A percentile compares a stretch with the other conserved stretches of the same genome.
Evolutionary conservation across 1,284 basidiomycete species (phyloP).

Genomic region (Ganoderma resinaceum): DNA sequence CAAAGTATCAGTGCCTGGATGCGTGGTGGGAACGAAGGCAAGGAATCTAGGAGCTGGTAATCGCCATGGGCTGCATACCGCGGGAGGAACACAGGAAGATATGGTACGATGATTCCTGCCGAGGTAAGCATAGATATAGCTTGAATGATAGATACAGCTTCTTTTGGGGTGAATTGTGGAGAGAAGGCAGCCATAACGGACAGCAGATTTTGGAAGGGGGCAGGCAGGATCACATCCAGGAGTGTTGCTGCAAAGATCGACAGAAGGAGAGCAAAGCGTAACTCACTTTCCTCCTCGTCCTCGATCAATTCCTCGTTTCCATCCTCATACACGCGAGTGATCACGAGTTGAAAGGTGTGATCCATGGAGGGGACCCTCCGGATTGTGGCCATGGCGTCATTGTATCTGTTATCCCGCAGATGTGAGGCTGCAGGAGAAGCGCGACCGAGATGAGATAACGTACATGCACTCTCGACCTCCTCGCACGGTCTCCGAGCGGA

Average conservation of each 20-base stretch:
- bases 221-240: not conserved
- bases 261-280: not conserved
- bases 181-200: not conserved
- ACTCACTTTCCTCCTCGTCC: constrained; percentile 94
- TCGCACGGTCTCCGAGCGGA: constrained; percentile 90
- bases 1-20: constrained; percentile 5
- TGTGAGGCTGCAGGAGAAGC: not conserved
- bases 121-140: not conserved
- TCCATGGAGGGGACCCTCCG: constrained; percentile 85
- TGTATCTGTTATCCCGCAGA: constrained; percentile 67
- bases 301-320: constrained; percentile 94
- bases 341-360: constrained; percentile 95
- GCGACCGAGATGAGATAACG: constrained; percentile 41
- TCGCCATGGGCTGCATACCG: not conserved
- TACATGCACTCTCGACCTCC: constrained; percentile 98
- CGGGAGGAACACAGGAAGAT: not conserved
- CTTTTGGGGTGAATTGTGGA: not conserved
- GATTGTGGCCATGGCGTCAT: constrained; percentile 95
- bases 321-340: constrained; percentile 94
- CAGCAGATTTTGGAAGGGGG: not conserved
- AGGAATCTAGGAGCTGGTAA: not conserved
- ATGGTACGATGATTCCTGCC: not conserved
- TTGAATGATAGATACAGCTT: not conserved
- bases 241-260: not conserved
- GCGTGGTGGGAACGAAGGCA: not conserved